Conservation (phyloP, 208 protist species). For the Trypanosoma grayi region DNA sequence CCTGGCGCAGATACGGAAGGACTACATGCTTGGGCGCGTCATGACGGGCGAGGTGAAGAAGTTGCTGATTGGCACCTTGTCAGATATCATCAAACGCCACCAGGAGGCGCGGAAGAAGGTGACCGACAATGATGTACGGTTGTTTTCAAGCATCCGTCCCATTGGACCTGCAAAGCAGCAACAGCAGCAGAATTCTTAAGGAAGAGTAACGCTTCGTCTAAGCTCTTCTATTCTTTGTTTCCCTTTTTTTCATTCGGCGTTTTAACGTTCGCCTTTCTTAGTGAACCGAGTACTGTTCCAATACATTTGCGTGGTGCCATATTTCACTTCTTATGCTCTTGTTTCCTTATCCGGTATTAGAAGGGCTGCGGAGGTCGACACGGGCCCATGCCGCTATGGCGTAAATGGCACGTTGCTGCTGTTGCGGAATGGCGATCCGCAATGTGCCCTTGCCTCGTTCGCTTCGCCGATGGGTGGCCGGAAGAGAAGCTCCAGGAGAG, state of each 20-base stretch:
- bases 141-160: constrained; percentile 56
- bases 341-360: too few species aligned
- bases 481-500: background rate
- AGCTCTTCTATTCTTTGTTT: background rate
- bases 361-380: too few species aligned
- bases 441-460: constrained; percentile 23
- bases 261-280: too few species aligned
- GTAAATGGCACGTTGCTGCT: constrained; percentile 20
- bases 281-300: too few species aligned
- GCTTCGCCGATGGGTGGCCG: constrained; percentile 20
- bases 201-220: background rate
- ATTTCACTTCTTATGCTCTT: too few species aligned
- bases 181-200: background rate
- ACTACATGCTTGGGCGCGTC: constrained; percentile 95
- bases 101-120: constrained; percentile 87
- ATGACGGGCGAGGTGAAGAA: constrained; percentile 97
- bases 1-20: constrained; percentile 73
- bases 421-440: constrained; percentile 11
- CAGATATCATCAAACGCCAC: constrained; percentile 82
- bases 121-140: constrained; percentile 87
- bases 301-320: too few species aligned
- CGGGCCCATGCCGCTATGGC: constrained; percentile 23
- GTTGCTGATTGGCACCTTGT: constrained; percentile 90
- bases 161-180: constrained; percentile 64
- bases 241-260: background rate